A percentile compares a stretch with the other conserved stretches of the same genome.
phyloP scores from a whole-genome alignment of 1,284 basidiomycete genomes.

The Cerrena zonata region DNA sequence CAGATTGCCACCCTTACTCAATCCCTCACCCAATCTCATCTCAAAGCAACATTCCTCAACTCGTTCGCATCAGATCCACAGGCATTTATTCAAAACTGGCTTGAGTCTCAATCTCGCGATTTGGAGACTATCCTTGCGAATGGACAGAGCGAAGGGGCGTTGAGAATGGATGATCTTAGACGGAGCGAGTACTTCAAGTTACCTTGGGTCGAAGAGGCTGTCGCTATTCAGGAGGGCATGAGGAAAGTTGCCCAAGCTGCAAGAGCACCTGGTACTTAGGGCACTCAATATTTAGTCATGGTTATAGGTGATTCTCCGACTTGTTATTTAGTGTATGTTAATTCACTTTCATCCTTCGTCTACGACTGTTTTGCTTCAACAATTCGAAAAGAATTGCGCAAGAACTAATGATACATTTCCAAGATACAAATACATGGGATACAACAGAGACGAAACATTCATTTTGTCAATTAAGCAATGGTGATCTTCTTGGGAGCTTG shows the following conservation, averaged over 20 bases:
- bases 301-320: no score
- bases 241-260: slow-evolving; percentile 32
- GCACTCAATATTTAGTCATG: no score
- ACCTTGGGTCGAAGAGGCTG: slow-evolving; percentile 80
- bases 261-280: neutral
- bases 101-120: slow-evolving; percentile 87
- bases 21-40: slow-evolving; percentile 77
- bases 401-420: no score
- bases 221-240: slow-evolving; percentile 52
- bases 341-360: no score
- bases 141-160: slow-evolving; percentile 75
- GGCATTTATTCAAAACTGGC: slow-evolving; percentile 82
- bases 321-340: no score
- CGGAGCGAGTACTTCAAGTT: slow-evolving; percentile 85
- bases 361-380: no score
- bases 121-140: slow-evolving; percentile 85
- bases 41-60: slow-evolving; percentile 82
- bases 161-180: slow-evolving; percentile 82
- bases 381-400: no score
- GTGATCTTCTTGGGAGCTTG: slow-evolving; percentile 33
- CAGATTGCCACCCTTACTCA: slow-evolving; percentile 76
- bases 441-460: no score
- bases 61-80: slow-evolving; percentile 79
- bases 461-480: slow-evolving; percentile 29
- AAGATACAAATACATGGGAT: no score